Conservation (phyloP, 768 basidiomycete species). For the Pleurotus pulmonarius region DNA sequence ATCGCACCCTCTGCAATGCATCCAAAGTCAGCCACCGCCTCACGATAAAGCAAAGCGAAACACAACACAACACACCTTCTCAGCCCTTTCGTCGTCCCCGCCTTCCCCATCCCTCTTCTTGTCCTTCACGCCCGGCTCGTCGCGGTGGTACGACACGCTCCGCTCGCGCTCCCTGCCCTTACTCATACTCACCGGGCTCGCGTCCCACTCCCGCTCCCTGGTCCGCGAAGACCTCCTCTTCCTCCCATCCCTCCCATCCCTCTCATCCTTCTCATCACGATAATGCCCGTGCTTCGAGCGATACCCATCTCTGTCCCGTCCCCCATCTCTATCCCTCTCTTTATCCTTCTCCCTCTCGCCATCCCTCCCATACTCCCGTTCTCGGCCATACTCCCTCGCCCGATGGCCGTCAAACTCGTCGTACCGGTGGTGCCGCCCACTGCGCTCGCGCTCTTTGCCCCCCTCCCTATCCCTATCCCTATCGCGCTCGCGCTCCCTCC, state of each 20-base stretch:
- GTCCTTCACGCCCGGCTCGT: conserved; percentile 31
- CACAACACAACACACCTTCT: conserved; percentile 47
- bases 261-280: conserved; percentile 54
- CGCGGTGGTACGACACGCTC: conserved; percentile 33
- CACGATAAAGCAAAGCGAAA: not conserved
- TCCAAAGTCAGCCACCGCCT: conserved; percentile 14
- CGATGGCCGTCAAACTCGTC: conserved; percentile 46
- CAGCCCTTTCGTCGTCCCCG: conserved; percentile 51
- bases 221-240: conserved; percentile 33
- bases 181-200: conserved; percentile 9
- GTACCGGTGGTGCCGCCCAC: conserved; percentile 39
- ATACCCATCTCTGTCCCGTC: conserved; percentile 32
- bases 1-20: conserved; percentile 44
- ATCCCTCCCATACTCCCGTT: conserved; percentile 23
- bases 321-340: conserved; percentile 37
- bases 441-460: conserved; percentile 30
- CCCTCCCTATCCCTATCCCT: conserved; percentile 19
- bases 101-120: conserved; percentile 51
- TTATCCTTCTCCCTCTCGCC: conserved; percentile 30
- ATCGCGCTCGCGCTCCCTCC: conserved; percentile 32
- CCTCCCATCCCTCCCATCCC: conserved; percentile 32
- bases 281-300: conserved; percentile 41
- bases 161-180: conserved; percentile 29
- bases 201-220: conserved; percentile 49
- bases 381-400: conserved; percentile 33